Evolutionary conservation across 2,329 filamentous ascomycete species (phyloP).

Genomic region (Botrytis byssoidea): DNA sequence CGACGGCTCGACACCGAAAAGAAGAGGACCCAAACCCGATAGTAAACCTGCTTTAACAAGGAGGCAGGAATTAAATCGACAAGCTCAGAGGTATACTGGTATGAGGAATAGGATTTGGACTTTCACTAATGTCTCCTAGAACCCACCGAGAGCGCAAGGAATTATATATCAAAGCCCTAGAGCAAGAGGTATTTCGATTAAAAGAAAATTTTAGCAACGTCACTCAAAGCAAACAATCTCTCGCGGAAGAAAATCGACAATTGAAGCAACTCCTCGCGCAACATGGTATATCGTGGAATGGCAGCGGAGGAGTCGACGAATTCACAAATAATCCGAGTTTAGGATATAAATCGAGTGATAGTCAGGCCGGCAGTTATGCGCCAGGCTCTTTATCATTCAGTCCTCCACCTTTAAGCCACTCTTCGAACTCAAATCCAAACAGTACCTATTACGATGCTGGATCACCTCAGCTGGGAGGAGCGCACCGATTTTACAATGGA

Average conservation of each 20-base stretch:
- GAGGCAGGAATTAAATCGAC: conserved; percentile 89
- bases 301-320: conserved; percentile 37
- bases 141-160: conserved; percentile 97
- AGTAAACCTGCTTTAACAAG: conserved; percentile 91
- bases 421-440: conserved; percentile 25
- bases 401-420: conserved; percentile 32
- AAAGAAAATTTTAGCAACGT: conserved; percentile 80
- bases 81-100: conserved; percentile 77
- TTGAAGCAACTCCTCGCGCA: conserved; percentile 59
- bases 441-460: not conserved
- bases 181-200: conserved; percentile 84
- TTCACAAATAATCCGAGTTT: conserved; percentile 46
- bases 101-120: too few relatives aligned
- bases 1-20: conserved; percentile 86
- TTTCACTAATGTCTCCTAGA: conserved; percentile 48
- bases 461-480: not conserved
- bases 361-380: conserved; percentile 62
- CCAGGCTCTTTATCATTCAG: conserved; percentile 43
- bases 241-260: conserved; percentile 76
- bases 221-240: conserved; percentile 70
- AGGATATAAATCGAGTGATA: conserved; percentile 53
- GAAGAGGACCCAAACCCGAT: conserved; percentile 91
- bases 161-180: conserved; percentile 89
- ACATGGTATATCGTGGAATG: conserved; percentile 48
- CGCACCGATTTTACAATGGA: not conserved